Conservation (phyloP, 2,329 filamentous ascomycete genomes). For the Hypoxylon sp. region DNA sequence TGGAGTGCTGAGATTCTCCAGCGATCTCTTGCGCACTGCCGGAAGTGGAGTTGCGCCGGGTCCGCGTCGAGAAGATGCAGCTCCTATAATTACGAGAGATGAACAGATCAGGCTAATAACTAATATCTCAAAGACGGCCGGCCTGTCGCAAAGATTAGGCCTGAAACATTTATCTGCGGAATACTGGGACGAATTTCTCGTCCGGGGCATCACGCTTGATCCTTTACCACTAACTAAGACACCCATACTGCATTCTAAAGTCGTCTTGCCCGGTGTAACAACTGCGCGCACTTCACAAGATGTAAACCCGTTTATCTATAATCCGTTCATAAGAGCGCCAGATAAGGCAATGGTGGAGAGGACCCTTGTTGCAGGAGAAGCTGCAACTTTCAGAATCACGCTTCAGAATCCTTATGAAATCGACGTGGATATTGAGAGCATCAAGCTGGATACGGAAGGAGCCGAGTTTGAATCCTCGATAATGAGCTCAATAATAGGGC, state of each 20-base stretch:
- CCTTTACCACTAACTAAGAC: conserved; percentile 70
- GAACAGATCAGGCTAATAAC: conserved; percentile 88
- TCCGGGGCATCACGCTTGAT: conserved; percentile 82
- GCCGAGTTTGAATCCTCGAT: conserved; percentile 77
- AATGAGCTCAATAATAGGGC: conserved; percentile 78
- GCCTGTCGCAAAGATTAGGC: conserved; percentile 81
- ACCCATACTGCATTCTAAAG: conserved; percentile 76
- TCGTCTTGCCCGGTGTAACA: conserved; percentile 65
- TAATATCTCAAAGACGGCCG: conserved; percentile 87
- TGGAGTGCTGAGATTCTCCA: conserved; percentile 89
- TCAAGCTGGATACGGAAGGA: conserved; percentile 81
- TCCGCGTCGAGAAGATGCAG: conserved; percentile 75
- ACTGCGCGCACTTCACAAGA: conserved; percentile 70
- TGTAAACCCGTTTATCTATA: conserved; percentile 92
- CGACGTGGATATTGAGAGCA: conserved; percentile 87
- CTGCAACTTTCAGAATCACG: conserved; percentile 82
- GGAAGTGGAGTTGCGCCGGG: conserved; percentile 85
- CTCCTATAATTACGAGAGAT: conserved; percentile 79
- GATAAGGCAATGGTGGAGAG: conserved; percentile 73
- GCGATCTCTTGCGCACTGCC: conserved; percentile 84
- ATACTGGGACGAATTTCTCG: conserved; percentile 97
- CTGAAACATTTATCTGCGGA: conserved; percentile 79
- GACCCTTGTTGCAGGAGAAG: conserved; percentile 83
- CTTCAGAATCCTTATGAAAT: conserved; percentile 96
- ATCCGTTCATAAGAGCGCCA: conserved; percentile 83